Evolutionary conservation across 2,329 filamentous ascomycete species (phyloP).

Genomic region (Penicillium decumbens): DNA sequence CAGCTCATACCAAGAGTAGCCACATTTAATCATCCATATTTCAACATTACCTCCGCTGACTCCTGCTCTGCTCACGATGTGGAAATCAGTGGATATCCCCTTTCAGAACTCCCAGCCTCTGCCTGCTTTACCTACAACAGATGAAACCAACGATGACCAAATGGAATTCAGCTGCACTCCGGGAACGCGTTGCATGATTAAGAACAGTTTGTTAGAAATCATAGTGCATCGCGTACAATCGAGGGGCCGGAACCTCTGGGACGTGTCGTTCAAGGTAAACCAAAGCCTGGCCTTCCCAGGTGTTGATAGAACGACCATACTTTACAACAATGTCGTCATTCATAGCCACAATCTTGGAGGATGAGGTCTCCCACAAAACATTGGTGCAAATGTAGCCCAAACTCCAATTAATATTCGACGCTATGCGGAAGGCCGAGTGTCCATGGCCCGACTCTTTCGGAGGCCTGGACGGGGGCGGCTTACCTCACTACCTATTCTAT

Average conservation of each 20-base stretch:
- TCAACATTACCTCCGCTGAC: background rate
- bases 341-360: slow-evolving; percentile 24
- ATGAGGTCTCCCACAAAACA: slow-evolving; percentile 20
- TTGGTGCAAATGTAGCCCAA: slow-evolving; percentile 27
- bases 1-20: too few species aligned
- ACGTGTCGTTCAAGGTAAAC: slow-evolving; percentile 28
- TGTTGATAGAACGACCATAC: slow-evolving; percentile 17
- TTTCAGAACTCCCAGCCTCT: slow-evolving; percentile 19
- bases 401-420: slow-evolving; percentile 22
- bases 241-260: slow-evolving; percentile 25
- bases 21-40: background rate
- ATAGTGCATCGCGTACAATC: slow-evolving; percentile 30
- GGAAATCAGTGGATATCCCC: slow-evolving; percentile 22
- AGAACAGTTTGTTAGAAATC: slow-evolving; percentile 21
- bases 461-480: slow-evolving; percentile 20
- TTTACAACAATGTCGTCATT: slow-evolving; percentile 27
- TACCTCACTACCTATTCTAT: slow-evolving; percentile 27
- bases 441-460: slow-evolving; percentile 27
- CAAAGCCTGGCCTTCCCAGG: slow-evolving; percentile 18
- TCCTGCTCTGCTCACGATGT: slow-evolving; percentile 16
- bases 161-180: slow-evolving; percentile 20
- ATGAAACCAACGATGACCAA: slow-evolving; percentile 27
- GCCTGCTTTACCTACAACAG: slow-evolving; percentile 21
- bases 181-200: slow-evolving; percentile 28
- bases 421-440: slow-evolving; percentile 21